Conservation (phyloP, 2,329 filamentous ascomycete genomes). For the Tympanopsis confertula region DNA sequence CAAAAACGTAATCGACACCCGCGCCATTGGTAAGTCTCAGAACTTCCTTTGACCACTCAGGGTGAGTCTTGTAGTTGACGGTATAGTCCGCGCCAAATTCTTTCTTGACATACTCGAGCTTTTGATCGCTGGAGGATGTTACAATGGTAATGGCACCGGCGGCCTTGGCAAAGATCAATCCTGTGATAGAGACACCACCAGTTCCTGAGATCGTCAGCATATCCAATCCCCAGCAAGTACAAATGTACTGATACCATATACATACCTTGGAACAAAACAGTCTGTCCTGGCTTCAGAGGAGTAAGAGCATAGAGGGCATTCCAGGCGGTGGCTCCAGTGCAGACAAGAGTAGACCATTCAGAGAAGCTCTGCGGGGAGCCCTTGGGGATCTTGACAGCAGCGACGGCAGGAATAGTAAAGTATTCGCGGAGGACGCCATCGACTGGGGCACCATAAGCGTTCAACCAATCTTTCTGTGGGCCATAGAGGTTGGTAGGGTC, state of each 20-base stretch:
- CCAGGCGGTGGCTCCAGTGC: conserved; percentile 34
- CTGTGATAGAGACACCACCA: conserved; percentile 30
- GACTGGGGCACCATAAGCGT: conserved; percentile 12
- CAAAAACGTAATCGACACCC: conserved; percentile 28
- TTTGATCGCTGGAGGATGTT: conserved; percentile 35
- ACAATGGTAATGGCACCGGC: conserved; percentile 30
- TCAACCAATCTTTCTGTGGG: conserved; percentile 7
- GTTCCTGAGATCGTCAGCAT: conserved; percentile 21
- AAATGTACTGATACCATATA: conserved; percentile 5
- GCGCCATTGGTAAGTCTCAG: conserved; percentile 26
- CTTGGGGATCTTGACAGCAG: conserved; percentile 24
- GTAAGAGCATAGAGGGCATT: conserved; percentile 30
- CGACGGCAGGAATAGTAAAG: conserved; percentile 24
- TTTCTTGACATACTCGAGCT: conserved; percentile 23
- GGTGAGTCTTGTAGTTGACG: conserved; percentile 35
- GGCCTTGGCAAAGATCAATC: conserved; percentile 32
- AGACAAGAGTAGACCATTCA: conserved; percentile 24
- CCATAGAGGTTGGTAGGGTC: conserved; percentile 13
- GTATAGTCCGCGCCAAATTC: conserved; percentile 26
- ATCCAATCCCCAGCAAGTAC: background rate
- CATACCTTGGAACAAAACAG: conserved; percentile 20
- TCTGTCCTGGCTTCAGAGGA: conserved; percentile 25
- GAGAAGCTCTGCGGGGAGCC: conserved; percentile 17
- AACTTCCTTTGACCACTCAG: conserved; percentile 31
- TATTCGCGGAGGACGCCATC: conserved; percentile 29